These are phyloP conservation scores for Sporisorium scitamineum DNA, from an alignment of 1,284 basidiomycete genomes.

Conservation along the genomic window DNA sequence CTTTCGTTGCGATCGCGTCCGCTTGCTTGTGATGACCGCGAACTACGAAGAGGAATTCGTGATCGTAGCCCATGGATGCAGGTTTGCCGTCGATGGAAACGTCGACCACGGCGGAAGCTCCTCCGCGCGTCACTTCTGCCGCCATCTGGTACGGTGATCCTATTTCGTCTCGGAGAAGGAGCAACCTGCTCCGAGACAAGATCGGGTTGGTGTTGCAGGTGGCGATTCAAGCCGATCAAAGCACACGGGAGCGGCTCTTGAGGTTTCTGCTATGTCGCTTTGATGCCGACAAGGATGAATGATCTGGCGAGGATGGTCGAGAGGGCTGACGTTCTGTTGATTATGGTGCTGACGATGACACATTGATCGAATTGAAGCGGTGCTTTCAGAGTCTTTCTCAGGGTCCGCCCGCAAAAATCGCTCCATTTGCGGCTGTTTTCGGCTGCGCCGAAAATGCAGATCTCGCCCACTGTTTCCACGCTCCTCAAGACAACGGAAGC, in stretches of 20 bases:
- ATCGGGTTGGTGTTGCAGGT: too few relatives aligned
- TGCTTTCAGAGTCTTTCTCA: background rate
- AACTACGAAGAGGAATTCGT: conserved; percentile 55
- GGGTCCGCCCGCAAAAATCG: background rate
- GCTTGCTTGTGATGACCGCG: conserved; percentile 29
- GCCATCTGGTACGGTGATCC: conserved; percentile 4
- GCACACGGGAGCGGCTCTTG: too few relatives aligned
- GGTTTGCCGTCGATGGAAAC: conserved; percentile 61
- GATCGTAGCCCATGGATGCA: conserved; percentile 51
- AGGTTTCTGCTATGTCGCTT: too few relatives aligned
- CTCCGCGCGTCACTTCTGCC: background rate
- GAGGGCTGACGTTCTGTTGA: too few relatives aligned
- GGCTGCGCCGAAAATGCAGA: background rate
- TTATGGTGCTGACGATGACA: background rate
- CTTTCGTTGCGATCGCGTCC: conserved; percentile 19
- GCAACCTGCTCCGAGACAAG: too few relatives aligned
- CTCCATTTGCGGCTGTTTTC: background rate
- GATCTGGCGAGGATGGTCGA: too few relatives aligned
- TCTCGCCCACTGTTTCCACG: background rate
- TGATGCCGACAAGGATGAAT: too few relatives aligned
- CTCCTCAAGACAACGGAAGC: background rate
- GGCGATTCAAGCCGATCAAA: too few relatives aligned
- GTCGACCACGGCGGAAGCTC: conserved; percentile 20
- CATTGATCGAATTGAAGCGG: background rate
- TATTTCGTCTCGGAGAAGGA: too few relatives aligned